Evolutionary conservation across 495 filamentous ascomycete species (phyloP).

Genomic region (Hypoxylon perforatum): DNA sequence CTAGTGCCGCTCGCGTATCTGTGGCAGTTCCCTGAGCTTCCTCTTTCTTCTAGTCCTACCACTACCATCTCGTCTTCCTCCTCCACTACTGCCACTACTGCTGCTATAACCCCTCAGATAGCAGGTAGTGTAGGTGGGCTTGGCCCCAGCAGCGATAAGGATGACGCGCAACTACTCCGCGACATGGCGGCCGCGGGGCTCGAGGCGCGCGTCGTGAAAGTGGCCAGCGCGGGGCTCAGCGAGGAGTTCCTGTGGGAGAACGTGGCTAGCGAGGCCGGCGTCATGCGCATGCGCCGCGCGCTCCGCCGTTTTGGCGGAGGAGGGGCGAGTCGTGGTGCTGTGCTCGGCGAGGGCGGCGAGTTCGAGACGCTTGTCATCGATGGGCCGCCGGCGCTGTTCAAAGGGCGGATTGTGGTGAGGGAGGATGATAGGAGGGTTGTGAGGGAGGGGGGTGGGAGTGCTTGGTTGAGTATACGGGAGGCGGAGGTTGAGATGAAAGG

Average conservation of each 20-base stretch:
- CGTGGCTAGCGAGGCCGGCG: conserved; percentile 66
- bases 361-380: conserved; percentile 93
- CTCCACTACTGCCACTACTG: too few species aligned
- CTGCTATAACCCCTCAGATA: too few species aligned
- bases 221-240: conserved; percentile 89
- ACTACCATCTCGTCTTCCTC: not conserved
- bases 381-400: conserved; percentile 79
- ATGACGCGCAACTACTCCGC: conserved; percentile 68
- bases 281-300: conserved; percentile 66
- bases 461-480: conserved; percentile 68
- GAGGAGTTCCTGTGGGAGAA: conserved; percentile 85
- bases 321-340: conserved; percentile 68
- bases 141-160: conserved; percentile 18
- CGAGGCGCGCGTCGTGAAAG: conserved; percentile 91
- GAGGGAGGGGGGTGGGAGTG: conserved; percentile 75
- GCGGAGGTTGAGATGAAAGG: conserved; percentile 67
- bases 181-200: conserved; percentile 84
- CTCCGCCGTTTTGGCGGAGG: conserved; percentile 76
- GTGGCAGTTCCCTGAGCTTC: conserved; percentile 87
- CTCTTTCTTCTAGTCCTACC: conserved; percentile 3
- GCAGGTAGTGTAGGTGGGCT: not conserved
- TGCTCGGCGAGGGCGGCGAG: conserved; percentile 93
- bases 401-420: conserved; percentile 72
- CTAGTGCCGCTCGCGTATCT: conserved; percentile 85
- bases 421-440: conserved; percentile 64